Base-by-base conservation (phyloP, 176 grass and related monocot species). In the Zizania latifolia region DNA sequence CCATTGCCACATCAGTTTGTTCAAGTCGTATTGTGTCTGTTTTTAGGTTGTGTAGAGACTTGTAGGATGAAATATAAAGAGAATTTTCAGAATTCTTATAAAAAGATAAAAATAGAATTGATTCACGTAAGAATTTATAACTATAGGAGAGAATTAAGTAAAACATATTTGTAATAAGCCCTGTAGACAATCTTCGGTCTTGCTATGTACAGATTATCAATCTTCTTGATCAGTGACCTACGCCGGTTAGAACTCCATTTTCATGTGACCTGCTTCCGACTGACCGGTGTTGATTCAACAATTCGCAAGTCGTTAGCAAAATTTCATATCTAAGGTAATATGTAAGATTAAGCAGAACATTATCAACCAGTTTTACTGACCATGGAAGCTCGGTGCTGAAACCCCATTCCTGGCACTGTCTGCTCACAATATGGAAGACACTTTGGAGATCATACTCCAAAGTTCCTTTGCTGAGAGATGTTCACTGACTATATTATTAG, bases 371-470 rank as follows among this genome's bases (percentile, higher is more conserved):
- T 19, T 12, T 17, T 48, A 85, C 75, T 1, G 28, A 87, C 86
- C 86, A 27, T 87, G 80, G 29, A 92, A 97, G 80, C 71, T 89
- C 68, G 77, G 83, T 19, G 84, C 80, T 37, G 89, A 87, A 37
- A 74, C 65, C 33, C 53, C 80, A 3, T 79, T 74, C 84, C 50
- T 85, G 85, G 53, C 57, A 72, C 31, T 87, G 87, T 3, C 73
- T 78, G 9, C 85, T 82, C 17, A 90, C 84, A 5, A 99, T 80
- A 21, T 81, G 95, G 81, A 92, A 72, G 13, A 86, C 86, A 30
- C 53, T 90, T 30, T 86, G 84, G 4, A 99, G 86, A 81, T 99
- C 86, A 29, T 87, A 86, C 75, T 99, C 95, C 95, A 55, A 86
- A 88, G 61, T 83, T 83, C 50, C 88, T 93, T 63, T 91, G 86